Conservation (phyloP, 257 asterid genomes). For the Nicotiana noctiflora region DNA sequence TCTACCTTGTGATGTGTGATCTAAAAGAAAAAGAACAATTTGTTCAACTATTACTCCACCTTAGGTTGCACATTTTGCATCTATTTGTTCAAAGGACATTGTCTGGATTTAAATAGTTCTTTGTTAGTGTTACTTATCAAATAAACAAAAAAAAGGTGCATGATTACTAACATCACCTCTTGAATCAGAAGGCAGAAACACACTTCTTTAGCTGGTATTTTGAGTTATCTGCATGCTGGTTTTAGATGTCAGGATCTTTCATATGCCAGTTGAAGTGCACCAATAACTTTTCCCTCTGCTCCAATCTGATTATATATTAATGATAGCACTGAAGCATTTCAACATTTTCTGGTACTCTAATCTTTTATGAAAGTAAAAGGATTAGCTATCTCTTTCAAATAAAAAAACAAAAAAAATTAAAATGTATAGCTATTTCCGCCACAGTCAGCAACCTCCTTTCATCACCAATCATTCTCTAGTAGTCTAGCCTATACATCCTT, state of each 20-base stretch:
- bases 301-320: not conserved
- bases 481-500: not conserved
- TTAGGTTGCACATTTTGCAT: not conserved
- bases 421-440: not conserved
- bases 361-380: not conserved
- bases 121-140: not conserved
- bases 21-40: not conserved
- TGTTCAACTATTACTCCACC: not conserved
- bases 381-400: not conserved
- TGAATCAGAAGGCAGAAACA: not conserved
- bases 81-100: not conserved
- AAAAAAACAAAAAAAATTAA: too few relatives aligned
- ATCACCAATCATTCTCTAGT: not conserved
- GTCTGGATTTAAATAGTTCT: too few relatives aligned
- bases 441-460: not conserved
- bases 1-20: not conserved
- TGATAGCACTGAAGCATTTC: not conserved
- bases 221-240: not conserved
- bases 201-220: not conserved
- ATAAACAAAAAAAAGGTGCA: not conserved
- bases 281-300: not conserved
- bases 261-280: not conserved
- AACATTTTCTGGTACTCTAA: not conserved
- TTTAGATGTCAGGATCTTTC: not conserved
- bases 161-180: not conserved